Conservation (phyloP, 2,329 filamentous ascomycete genomes). For the Tolypocladium amazonense region DNA sequence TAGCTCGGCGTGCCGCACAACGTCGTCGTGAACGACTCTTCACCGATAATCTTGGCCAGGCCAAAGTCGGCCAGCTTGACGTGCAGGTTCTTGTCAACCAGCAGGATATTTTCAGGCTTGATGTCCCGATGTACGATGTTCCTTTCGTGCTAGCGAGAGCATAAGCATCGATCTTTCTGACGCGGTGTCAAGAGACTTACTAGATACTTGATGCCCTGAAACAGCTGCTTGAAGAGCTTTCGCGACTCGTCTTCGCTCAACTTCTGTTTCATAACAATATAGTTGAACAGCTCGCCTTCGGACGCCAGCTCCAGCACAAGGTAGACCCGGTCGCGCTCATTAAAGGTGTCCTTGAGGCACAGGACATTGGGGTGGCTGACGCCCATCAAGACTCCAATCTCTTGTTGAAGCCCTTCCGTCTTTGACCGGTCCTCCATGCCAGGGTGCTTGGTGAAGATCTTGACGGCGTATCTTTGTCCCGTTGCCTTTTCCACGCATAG, state of each 20-base stretch:
- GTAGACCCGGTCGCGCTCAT: constrained; percentile 84
- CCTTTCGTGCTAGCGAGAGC: constrained; percentile 65
- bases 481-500: constrained; percentile 78
- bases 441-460: constrained; percentile 80
- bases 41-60: constrained; percentile 94
- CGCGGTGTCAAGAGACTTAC: constrained; percentile 41
- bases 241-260: constrained; percentile 74
- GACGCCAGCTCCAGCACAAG: constrained; percentile 82
- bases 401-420: constrained; percentile 80
- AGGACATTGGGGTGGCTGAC: constrained; percentile 90
- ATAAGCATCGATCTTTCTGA: background rate
- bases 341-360: constrained; percentile 90
- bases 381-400: constrained; percentile 95
- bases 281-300: constrained; percentile 93
- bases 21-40: constrained; percentile 95
- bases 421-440: constrained; percentile 77
- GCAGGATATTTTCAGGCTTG: constrained; percentile 91
- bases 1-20: constrained; percentile 95
- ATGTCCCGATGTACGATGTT: constrained; percentile 97
- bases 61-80: constrained; percentile 96
- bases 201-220: constrained; percentile 89
- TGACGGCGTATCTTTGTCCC: constrained; percentile 80
- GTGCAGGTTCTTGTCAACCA: constrained; percentile 73
- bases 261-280: constrained; percentile 84
- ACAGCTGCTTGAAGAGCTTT: constrained; percentile 81